Base-by-base conservation (phyloP, 2,329 filamentous ascomycete species). In the Clonostachys sp. region DNA sequence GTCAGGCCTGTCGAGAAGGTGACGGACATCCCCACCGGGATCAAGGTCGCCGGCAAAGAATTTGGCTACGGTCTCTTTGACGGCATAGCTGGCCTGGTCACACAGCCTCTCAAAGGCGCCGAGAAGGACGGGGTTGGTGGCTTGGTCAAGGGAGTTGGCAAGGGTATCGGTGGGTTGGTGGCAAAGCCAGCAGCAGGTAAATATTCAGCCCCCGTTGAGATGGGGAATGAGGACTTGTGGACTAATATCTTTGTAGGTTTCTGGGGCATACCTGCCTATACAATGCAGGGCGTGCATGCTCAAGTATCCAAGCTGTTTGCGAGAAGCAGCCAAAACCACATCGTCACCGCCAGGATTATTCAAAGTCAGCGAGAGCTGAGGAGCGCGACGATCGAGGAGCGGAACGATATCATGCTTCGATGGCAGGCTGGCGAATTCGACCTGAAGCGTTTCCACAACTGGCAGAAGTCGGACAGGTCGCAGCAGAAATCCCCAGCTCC, bases 201-300 rank as follows among this genome's bases (percentile, higher is more conserved):
- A 77, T 65, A 12, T 18, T 16, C 24, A 30, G 20, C 14, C 41
- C 24, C 24, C 9, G 9, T 10, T 30, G 24, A 30, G 24, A 10
- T 30, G 24, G 3, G 3, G 24, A 30, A 24, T 30, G 24, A 30
- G 9, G 9, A 8, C 9, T 30, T 30, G 9, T 10, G 24, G 24
- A 30, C 24, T 30, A 30, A 30, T 30, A 30, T 30, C 24, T 30
- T 30, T 8, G 10, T 49, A 76, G 83, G 77, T 6, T 63, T 87
- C 14, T 88, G 82, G 80, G 80, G 81, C 2, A 66, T 95, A 5
- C 88, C 89, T 0, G 91, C 86, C 6, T 95, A 94, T 59, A 80
- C 88, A 5, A 86, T 91, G 74, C 88, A 91, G 61, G 91, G 91
- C 3, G 74, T 94, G 1, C 83, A 92, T 57, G 87, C 87, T 39